These are phyloP conservation scores for Yarrowia keelungensis DNA, from an alignment of 805 yeast species.

Conservation along the genomic window DNA sequence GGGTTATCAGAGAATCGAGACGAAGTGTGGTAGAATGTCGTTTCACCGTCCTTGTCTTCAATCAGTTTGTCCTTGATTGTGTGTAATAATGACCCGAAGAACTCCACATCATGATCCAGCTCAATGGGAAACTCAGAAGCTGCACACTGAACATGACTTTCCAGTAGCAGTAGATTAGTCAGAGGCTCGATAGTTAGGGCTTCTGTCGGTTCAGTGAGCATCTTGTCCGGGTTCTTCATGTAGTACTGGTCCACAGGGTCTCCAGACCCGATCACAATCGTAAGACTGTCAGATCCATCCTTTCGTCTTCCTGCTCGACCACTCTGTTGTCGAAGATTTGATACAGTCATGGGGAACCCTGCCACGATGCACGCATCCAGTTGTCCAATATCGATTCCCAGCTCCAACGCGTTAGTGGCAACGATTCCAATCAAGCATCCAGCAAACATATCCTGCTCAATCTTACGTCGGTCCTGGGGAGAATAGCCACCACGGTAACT, in stretches of 20 bases:
- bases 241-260: constrained; percentile 88
- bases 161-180: constrained; percentile 67
- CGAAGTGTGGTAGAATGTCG: constrained; percentile 1
- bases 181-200: constrained; percentile 68
- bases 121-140: constrained; percentile 81
- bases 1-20: constrained; percentile 46
- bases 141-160: constrained; percentile 92
- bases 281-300: constrained; percentile 70
- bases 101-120: constrained; percentile 59
- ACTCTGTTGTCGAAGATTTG: constrained; percentile 92
- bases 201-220: constrained; percentile 58
- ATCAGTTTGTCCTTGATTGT: constrained; percentile 43
- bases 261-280: constrained; percentile 78
- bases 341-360: constrained; percentile 88
- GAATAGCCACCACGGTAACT: constrained; percentile 96
- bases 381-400: constrained; percentile 94
- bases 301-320: constrained; percentile 96
- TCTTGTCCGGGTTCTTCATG: constrained; percentile 68
- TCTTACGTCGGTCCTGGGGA: constrained; percentile 80
- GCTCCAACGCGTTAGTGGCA: constrained; percentile 93
- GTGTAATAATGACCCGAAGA: constrained; percentile 55
- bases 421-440: constrained; percentile 86
- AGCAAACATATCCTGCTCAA: constrained; percentile 88
- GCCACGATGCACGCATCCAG: constrained; percentile 90
- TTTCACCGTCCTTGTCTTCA: constrained; percentile 23